phyloP scores from a whole-genome alignment of 179 eudicot genomes.

The Kewa caespitosa region DNA sequence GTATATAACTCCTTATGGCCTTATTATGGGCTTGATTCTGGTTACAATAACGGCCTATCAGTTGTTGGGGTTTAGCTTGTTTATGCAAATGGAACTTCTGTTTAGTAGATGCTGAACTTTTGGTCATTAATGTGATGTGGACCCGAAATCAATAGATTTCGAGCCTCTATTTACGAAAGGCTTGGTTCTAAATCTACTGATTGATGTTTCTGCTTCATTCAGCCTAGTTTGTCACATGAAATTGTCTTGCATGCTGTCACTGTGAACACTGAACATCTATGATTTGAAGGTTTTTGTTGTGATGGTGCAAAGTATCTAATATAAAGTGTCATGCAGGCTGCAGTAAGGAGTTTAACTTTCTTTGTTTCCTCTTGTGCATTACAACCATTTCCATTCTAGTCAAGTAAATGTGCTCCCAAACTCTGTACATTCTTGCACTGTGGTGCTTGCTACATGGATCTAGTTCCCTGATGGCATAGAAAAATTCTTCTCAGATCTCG shows the following conservation, averaged over 20 bases:
- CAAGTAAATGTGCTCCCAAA: neutral
- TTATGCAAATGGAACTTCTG: neutral
- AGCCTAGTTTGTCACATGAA: neutral
- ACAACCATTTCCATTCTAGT: neutral
- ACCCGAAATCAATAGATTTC: neutral
- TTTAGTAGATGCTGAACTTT: neutral
- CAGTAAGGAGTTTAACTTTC: neutral
- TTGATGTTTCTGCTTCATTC: neutral
- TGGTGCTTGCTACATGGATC: neutral
- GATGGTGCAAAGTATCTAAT: neutral
- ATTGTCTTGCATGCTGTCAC: neutral
- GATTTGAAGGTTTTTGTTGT: conserved; percentile 1
- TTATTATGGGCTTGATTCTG: neutral
- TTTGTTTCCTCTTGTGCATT: neutral
- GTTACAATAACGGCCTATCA: neutral
- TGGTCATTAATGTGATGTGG: neutral
- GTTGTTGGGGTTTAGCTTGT: neutral
- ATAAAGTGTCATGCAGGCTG: neutral
- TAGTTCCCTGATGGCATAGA: neutral
- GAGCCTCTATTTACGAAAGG: neutral
- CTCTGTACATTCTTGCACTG: neutral
- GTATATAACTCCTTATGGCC: neutral
- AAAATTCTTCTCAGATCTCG: neutral
- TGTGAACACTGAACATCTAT: neutral
- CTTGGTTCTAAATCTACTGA: neutral